Conservation (phyloP, 371 early-diverging fungal genomes). For the Rhizopus delemar region DNA sequence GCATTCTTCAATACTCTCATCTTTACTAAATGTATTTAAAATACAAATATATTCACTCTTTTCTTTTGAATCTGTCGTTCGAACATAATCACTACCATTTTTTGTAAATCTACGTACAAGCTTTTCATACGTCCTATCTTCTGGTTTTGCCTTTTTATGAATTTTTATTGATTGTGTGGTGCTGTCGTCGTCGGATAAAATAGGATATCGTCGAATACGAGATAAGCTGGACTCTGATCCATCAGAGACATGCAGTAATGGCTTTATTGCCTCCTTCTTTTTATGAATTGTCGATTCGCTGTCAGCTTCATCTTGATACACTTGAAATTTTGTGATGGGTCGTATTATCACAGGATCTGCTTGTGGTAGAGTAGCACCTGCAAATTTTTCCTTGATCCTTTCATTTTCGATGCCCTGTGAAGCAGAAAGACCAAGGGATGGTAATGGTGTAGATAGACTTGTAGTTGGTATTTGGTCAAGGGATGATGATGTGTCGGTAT, state of each 20-base stretch:
- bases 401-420: constrained; percentile 52
- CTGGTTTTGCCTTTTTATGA: neutral
- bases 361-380: constrained; percentile 53
- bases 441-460: constrained; percentile 33
- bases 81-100: neutral
- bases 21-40: neutral
- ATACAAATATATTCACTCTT: constrained; percentile 9
- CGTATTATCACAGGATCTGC: constrained; percentile 19
- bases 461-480: constrained; percentile 5
- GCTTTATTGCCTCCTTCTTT: constrained; percentile 2
- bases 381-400: constrained; percentile 46
- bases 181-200: too few species aligned
- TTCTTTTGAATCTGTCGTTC: constrained; percentile 7
- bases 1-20: constrained; percentile 24
- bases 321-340: constrained; percentile 32
- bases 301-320: constrained; percentile 40
- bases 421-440: constrained; percentile 20
- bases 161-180: too few species aligned
- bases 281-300: neutral
- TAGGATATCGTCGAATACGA: neutral
- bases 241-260: neutral
- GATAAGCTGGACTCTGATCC: neutral
- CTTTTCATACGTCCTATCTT: neutral
- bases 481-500: constrained; percentile 12
- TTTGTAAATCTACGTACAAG: neutral